Conservation (phyloP, 768 basidiomycete genomes). For the Suillus subluteus region DNA sequence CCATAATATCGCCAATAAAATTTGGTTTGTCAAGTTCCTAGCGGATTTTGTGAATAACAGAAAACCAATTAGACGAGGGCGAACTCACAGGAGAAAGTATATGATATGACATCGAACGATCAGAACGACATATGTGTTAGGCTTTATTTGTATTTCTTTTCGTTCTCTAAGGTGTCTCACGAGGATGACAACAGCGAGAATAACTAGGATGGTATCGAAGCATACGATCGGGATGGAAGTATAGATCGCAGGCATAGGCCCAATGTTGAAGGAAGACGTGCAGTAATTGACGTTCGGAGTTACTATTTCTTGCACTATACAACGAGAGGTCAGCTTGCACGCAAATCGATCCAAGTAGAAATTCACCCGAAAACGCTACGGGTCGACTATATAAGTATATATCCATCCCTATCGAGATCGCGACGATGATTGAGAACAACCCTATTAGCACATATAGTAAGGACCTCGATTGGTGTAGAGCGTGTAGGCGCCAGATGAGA, state of each 20-base stretch:
- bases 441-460: background rate
- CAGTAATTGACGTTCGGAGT: background rate
- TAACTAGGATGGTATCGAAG: background rate
- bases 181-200: background rate
- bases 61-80: background rate
- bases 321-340: background rate
- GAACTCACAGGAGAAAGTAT: conserved; percentile 3
- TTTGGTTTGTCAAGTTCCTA: conserved; percentile 1
- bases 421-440: background rate
- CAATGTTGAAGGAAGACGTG: background rate
- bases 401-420: background rate
- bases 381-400: conserved; percentile 1
- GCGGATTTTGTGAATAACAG: background rate
- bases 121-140: background rate
- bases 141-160: background rate
- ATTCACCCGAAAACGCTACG: background rate
- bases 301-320: conserved; percentile 1
- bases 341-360: too few relatives aligned
- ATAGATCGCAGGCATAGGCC: conserved; percentile 1
- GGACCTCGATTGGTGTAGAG: background rate
- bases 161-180: conserved; percentile 4
- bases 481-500: conserved; percentile 6
- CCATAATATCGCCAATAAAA: background rate
- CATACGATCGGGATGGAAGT: background rate
- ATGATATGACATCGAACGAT: conserved; percentile 1